A percentile compares a stretch with the other conserved stretches of the same genome.
phyloP scores from a whole-genome alignment of 345 rosid species.

The Salix dunnii region DNA sequence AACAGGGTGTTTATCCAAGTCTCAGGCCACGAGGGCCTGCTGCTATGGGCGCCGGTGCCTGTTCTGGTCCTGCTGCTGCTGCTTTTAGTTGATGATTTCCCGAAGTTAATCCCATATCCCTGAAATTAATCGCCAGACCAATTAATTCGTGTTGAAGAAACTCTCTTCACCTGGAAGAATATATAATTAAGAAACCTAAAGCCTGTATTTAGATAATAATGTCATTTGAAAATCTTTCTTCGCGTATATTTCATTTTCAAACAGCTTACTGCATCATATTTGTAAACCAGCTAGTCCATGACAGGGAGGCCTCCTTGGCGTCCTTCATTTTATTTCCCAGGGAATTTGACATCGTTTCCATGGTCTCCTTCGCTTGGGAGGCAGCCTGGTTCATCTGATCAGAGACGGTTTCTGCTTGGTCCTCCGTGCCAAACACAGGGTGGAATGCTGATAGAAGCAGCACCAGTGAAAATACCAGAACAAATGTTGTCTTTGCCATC shows the following conservation, averaged over 20 bases:
- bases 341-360: not conserved
- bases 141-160: not conserved
- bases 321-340: not conserved
- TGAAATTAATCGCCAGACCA: not conserved
- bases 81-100: not conserved
- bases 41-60: not conserved
- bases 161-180: not conserved
- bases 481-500: constrained; percentile 6
- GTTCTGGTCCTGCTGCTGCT: not conserved
- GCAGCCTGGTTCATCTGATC: not conserved
- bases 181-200: not conserved
- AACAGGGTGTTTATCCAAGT: not conserved
- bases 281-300: not conserved
- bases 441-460: not conserved
- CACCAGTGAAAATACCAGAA: not conserved
- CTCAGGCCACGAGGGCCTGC: not conserved
- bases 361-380: not conserved
- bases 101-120: not conserved
- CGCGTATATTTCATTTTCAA: not conserved
- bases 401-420: not conserved
- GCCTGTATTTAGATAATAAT: not conserved
- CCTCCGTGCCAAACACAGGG: not conserved
- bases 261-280: not conserved
- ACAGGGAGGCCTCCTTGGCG: not conserved
- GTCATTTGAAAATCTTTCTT: not conserved